Evolutionary conservation across 2,329 filamentous ascomycete species (phyloP), one percentile per base, ranked within the genome.

Genomic region (Trichoderma guizhouense): DNA sequence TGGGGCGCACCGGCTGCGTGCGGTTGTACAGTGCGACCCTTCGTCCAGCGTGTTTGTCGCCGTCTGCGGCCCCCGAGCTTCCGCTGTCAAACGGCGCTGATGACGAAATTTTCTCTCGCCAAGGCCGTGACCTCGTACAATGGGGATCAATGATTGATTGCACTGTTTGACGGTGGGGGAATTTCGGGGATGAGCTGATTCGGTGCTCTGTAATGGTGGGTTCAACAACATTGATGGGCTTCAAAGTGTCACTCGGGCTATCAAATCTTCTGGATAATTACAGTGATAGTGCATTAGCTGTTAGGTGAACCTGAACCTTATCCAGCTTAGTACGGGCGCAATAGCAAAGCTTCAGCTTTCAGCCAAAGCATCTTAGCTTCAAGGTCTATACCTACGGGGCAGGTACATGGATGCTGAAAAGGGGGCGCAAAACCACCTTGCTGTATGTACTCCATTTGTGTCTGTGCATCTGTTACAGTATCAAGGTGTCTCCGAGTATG

Each of bases 81-180:
- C 66, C 55, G 55, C 30, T 61, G 67, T 62, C 57, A 69, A 36
- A 47, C 36, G 26, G 34, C 9, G 11, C n/a, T 15, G 26, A 69
- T 69, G 65, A 69, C 55, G 65, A 69, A 69, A 67, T 58, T n/a
- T 32, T 18, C 21, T 43, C 32, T 39, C 21, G 64, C 51, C 64
- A 67, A 58, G 64, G 24, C 64, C 64, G 24, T 64, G 61, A 12
- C 34, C 36, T 47, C 18, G 26, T 30, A 43, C 39, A 47, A 26
- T 14, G 30, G 47, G 7, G 60, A 18, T 26, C 60, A 39, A 7
- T 28, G 15, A 28, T 30, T 11, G 14, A 36, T 53, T 32, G 43
- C 14, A 39, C 5, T 28, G 36, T 39, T 15, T 67, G 51, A 39
- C 24, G 26, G 21, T 58, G n/a, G 9, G 39, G 64, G 24, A 3